Evolutionary conservation across 192 early-diverging fungal species (phyloP), one percentile per base, ranked within the genome.

Genomic region (Mortierella antarctica): DNA sequence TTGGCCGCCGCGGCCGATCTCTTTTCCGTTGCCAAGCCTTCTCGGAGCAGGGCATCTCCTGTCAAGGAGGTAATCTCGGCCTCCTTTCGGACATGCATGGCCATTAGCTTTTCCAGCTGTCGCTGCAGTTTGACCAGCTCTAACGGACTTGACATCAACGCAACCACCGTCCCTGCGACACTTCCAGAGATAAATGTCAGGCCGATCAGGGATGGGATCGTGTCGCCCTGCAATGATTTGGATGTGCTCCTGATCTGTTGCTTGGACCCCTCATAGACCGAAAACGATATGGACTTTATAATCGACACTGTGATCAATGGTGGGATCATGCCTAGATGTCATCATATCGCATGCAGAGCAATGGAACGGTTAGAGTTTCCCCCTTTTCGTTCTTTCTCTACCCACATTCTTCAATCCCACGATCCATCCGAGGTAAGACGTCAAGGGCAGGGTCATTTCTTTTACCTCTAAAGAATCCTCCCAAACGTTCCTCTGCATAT

Each of bases 281-380:
- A 92, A 77, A 97, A 98, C 13, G 96, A 94, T n/a, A 97, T 82
- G 1, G 93, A 93, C 64, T 97, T 96, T 52, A 96, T 91, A 12
- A 93, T 88, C 11, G 95, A 94, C 18, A 95, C 90, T 6, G 96
- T 93, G 8, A 94, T 83, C 73, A 96, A 74, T 15, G 95, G 92
- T 31, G 97, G 97, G 18, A 94, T 72, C 62, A 92, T 88, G 61
- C 87, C 90, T 87, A 66, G 23, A 23, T 12, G 47, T 39, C 4
- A 31, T 31, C 31, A 31, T 31, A 31, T 2, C 67, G 44, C 14
- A 67, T 18, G 40, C 21, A 54, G 50, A 61, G 21, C 6, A 55
- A 21, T 44, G 59, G 31, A 31, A 31, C 31, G 31, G 31, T 31
- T 31, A 31, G 31, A 31, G 31, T 31, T 31, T 31, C 31, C 31